Evolutionary conservation across 2,329 filamentous ascomycete species (phyloP), one percentile per base, ranked within the genome.

Genomic region (Aureobasidium mangrovei): DNA sequence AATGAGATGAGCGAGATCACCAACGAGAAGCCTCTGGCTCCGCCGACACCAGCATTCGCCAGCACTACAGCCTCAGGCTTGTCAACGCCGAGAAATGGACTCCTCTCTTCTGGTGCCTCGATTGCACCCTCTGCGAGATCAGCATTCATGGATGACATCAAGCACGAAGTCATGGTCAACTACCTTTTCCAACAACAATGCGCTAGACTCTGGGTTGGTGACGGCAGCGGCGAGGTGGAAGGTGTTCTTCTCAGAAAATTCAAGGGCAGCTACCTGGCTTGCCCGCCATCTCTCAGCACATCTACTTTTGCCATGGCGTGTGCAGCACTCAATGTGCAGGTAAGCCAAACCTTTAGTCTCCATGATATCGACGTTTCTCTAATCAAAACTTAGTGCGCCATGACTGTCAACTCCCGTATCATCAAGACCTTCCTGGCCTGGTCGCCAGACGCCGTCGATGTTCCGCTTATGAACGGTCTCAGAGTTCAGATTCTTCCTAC

Each of bases 131-230:
- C 60, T 7, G 31, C 46, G 7, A 57, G 53, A 41, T 55, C 56
- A 18, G 49, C 45, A 2, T 57, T 84, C 57, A 68, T 86, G 8
- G 83, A 87, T 57, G 84, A 87, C 58, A 85, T 88, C 69, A 87
- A 85, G 69, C 83, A 88, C 64, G 86, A 90, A 68, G 84, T 90
- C 57, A 90, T 90, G 85, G 85, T 87, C 57, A 89, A 87, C 70
- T 88, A 88, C 66, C 74, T 91, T 28, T 88, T 88, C 69, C 86
- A 90, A 67, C 85, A 90, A 66, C 85, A 89, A 70, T 88, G 84
- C 64, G 79, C 80, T 9, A 79, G 82, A 58, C 76, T 88, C 33
- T 90, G 86, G 86, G 82, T 89, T 24, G 81, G 80, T 32, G 83
- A 88, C 61, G 80, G 78, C 35, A 82, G 77, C 46, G 84, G 83